Evolutionary conservation across 2,329 filamentous ascomycete species (phyloP).

Genomic region (Xylogone sp.): DNA sequence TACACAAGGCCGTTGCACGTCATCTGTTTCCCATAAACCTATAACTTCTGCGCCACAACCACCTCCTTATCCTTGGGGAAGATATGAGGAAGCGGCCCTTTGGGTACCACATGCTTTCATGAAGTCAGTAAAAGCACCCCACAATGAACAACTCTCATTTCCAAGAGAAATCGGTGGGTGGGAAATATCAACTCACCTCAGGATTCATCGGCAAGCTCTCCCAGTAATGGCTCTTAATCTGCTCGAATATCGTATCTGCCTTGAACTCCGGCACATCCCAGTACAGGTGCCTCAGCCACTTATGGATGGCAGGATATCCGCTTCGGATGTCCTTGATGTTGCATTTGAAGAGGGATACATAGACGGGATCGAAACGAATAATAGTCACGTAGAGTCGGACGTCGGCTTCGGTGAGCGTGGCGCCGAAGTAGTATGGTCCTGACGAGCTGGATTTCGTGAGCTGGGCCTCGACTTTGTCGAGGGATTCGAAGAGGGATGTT

Average conservation of each 20-base stretch:
- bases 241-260: background rate
- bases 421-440: slow-evolving; percentile 72
- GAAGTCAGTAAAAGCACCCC: background rate
- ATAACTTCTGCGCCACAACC: background rate
- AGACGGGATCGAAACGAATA: slow-evolving; percentile 61
- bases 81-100: background rate
- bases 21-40: no score
- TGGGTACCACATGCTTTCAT: background rate
- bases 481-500: slow-evolving; percentile 63
- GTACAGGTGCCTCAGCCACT: slow-evolving; percentile 60
- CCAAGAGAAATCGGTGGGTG: no score
- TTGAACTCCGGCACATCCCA: slow-evolving; percentile 62
- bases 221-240: background rate
- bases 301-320: slow-evolving; percentile 56
- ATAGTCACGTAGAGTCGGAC: slow-evolving; percentile 63
- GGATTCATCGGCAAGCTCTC: background rate
- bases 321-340: slow-evolving; percentile 40
- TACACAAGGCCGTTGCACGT: no score
- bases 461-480: slow-evolving; percentile 71
- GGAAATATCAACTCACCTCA: background rate
- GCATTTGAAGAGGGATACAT: slow-evolving; percentile 60
- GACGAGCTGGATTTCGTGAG: slow-evolving; percentile 44
- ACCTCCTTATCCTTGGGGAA: background rate
- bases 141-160: no score
- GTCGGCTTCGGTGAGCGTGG: slow-evolving; percentile 72